Evolutionary conservation across 257 asterid genomes (phyloP).

Genomic region (Primulina huaijiensis): DNA sequence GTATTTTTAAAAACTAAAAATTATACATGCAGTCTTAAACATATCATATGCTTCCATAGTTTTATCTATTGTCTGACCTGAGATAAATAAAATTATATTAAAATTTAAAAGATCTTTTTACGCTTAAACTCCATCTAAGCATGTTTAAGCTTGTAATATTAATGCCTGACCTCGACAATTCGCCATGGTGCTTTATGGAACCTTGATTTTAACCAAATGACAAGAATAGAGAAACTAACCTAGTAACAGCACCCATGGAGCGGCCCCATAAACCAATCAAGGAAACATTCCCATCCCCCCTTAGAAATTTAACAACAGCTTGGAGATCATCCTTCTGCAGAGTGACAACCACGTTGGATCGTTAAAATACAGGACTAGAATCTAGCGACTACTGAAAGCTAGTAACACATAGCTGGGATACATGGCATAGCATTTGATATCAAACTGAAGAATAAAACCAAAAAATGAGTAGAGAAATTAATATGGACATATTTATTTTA

Average conservation of each 20-base stretch:
- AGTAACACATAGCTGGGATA: not conserved
- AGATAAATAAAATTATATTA: too few relatives aligned
- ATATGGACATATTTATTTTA: not conserved
- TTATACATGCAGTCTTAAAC: too few relatives aligned
- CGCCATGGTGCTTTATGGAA: not conserved
- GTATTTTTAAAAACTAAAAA: too few relatives aligned
- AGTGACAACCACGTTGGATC: slow-evolving; percentile 25
- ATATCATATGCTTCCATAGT: too few relatives aligned
- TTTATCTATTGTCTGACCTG: too few relatives aligned
- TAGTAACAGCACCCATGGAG: slow-evolving; percentile 96
- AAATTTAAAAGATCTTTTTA: too few relatives aligned
- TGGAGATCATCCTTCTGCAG: slow-evolving; percentile 85
- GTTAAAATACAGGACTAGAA: slow-evolving; percentile 4
- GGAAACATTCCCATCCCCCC: slow-evolving; percentile 83
- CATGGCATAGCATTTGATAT: not conserved
- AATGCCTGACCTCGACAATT: too few relatives aligned
- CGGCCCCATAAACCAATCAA: slow-evolving; percentile 96
- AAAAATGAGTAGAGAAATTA: not conserved
- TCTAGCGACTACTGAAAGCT: not conserved
- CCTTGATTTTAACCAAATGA: not conserved
- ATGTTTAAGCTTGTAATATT: too few relatives aligned
- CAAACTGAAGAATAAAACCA: not conserved
- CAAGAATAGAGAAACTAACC: slow-evolving; percentile 41
- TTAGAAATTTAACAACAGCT: slow-evolving; percentile 74
- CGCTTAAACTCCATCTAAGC: too few relatives aligned